Evolutionary conservation across 129 eudicot genomes (phyloP), one percentile per base, ranked within the genome.

Genomic region (Pulicaria dysenterica): DNA sequence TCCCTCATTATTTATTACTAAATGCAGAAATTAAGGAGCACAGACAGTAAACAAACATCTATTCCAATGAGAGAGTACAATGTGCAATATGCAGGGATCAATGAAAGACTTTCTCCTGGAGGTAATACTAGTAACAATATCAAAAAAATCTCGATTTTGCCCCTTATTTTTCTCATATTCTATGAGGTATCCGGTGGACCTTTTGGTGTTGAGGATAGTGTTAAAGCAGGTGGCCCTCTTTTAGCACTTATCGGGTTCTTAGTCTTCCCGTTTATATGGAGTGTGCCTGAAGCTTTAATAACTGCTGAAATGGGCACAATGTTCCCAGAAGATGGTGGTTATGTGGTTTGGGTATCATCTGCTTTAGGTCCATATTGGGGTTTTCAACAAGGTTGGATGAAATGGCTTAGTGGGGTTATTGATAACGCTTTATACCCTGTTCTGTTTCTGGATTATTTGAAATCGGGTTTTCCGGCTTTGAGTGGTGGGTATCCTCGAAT

Each of bases 351-450:
- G 95, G 95, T 88, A 14, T 82, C 90, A 0, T 80, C 88, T 8
- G 88, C 88, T 74, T 77, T 88, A 72, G 90, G 88, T 19, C 77
- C 79, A 4, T 82, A 61, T 72, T 88, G 95, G 90, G 90, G 90
- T n/a, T 85, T 85, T 68, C 90, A 88, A 47, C 85, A 77, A 58
- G 95, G 95, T 1, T 88, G 88, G 86, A 74, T 81, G 88, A 88
- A 85, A 53, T 88, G 95, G 90, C 74, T 88, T 0, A 75, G 90
- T 73, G 89, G 90, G 10, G 89, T 87, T 44, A 82, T 84, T 16
- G 89, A 87, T 71, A 88, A 88, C 67, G 95, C 95, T 3, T 71
- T 88, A 8, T 88, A 88, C 77, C 95, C 91, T 0, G 86, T 88
- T 80, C 47, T 88, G 38, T 85, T 88, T 85, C 79, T 88, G 1